phyloP scores from a whole-genome alignment of 768 basidiomycete genomes.

The Sporobolomyces roseus region DNA sequence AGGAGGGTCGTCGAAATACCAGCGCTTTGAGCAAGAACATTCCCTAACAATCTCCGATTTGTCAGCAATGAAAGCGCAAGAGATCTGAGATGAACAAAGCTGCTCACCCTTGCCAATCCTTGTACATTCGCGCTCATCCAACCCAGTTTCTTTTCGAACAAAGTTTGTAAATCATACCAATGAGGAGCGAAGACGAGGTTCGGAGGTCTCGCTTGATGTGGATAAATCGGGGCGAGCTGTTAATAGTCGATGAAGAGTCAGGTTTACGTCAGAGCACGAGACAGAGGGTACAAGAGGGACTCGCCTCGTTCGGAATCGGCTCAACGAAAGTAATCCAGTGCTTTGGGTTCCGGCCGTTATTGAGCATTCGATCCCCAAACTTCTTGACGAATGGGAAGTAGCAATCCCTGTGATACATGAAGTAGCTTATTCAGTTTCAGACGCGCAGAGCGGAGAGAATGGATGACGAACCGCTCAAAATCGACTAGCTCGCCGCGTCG shows the following conservation, averaged over 20 bases:
- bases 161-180: slow-evolving; percentile 85
- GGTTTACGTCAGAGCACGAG: not conserved
- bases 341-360: slow-evolving; percentile 56
- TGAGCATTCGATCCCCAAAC: slow-evolving; percentile 65
- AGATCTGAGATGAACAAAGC: too few species aligned
- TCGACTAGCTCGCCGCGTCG: slow-evolving; percentile 62
- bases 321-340: slow-evolving; percentile 65
- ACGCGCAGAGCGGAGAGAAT: too few species aligned
- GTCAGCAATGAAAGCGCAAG: not conserved
- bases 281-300: not conserved
- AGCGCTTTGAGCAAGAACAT: slow-evolving; percentile 40
- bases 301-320: slow-evolving; percentile 87
- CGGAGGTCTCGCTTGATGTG: slow-evolving; percentile 57
- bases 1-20: not conserved
- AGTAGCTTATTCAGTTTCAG: too few species aligned
- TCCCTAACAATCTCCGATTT: slow-evolving; percentile 1
- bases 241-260: not conserved
- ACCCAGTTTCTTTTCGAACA: slow-evolving; percentile 77
- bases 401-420: slow-evolving; percentile 54
- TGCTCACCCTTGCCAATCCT: slow-evolving; percentile 75
- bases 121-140: slow-evolving; percentile 90
- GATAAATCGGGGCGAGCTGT: slow-evolving; percentile 1
- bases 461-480: slow-evolving; percentile 60
- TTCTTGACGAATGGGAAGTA: slow-evolving; percentile 71
- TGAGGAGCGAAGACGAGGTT: slow-evolving; percentile 72